Evolutionary conservation across 139 green algal genomes (phyloP).

Genomic region (Auxenochlorella pyrenoidosa): DNA sequence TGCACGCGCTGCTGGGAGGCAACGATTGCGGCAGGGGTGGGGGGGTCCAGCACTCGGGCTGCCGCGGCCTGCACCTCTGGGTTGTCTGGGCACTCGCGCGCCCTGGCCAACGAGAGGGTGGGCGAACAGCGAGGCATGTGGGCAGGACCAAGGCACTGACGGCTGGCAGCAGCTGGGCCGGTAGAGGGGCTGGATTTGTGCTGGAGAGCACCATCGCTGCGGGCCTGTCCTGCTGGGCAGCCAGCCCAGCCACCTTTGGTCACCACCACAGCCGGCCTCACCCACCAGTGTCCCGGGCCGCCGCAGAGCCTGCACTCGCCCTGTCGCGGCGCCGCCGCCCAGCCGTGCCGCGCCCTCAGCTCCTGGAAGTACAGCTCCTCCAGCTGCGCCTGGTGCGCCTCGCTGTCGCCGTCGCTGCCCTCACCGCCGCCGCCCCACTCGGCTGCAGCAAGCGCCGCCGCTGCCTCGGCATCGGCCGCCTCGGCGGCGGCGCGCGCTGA

Average conservation of each 20-base stretch:
- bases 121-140: background rate
- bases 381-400: constrained; percentile 6
- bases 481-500: constrained; percentile 1
- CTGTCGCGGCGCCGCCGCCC: background rate
- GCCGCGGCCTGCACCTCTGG: background rate
- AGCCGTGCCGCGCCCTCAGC: constrained; percentile 30
- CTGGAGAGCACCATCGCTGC: too few relatives aligned
- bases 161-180: background rate
- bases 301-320: constrained; percentile 15
- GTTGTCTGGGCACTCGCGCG: constrained; percentile 18
- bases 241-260: too few relatives aligned
- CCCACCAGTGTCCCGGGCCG: background rate
- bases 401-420: background rate
- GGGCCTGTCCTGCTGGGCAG: too few relatives aligned
- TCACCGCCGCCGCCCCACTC: constrained; percentile 9
- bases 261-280: background rate
- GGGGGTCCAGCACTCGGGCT: constrained; percentile 6
- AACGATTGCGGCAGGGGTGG: background rate
- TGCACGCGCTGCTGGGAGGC: background rate
- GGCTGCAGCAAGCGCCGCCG: background rate
- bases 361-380: constrained; percentile 35
- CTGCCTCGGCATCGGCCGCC: background rate
- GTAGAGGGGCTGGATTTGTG: too few relatives aligned
- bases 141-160: background rate
- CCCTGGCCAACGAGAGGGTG: background rate